Percentiles rank a stretch among this genome's conserved stretches.
phyloP scores from a whole-genome alignment of 768 basidiomycete genomes.

The Glaciozyma antarctica region DNA sequence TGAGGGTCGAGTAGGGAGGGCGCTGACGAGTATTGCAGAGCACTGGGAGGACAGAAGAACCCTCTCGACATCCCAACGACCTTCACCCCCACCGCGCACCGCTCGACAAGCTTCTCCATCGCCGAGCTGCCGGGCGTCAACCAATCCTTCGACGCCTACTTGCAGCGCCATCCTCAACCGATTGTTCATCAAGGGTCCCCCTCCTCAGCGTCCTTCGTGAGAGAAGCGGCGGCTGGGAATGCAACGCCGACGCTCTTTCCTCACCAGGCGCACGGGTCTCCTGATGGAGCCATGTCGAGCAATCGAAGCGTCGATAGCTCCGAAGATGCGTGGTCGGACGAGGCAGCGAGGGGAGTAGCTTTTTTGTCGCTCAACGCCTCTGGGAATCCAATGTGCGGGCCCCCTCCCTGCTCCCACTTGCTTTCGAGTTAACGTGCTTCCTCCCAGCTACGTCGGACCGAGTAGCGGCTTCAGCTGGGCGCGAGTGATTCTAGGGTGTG shows the following conservation, averaged over 20 bases:
- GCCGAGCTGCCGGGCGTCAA: too few relatives aligned
- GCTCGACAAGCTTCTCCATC: background rate
- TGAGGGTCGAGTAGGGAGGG: too few relatives aligned
- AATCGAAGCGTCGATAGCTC: background rate
- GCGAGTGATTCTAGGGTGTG: constrained; percentile 3
- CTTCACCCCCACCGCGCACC: background rate
- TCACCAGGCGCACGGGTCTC: background rate
- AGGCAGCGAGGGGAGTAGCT: constrained; percentile 16
- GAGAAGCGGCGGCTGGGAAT: too few relatives aligned
- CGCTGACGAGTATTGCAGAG: too few relatives aligned
- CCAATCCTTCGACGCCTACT: background rate
- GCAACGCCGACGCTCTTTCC: too few relatives aligned
- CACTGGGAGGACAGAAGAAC: background rate
- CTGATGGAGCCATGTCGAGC: background rate
- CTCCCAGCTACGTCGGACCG: constrained; percentile 12
- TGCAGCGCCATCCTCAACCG: too few relatives aligned
- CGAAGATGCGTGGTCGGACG: background rate
- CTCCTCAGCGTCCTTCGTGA: too few relatives aligned
- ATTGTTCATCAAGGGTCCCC: background rate
- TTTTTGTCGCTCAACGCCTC: constrained; percentile 9
- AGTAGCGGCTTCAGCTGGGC: constrained; percentile 22
- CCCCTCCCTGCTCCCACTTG: background rate
- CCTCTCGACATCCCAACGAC: too few relatives aligned
- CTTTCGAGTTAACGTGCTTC: background rate
- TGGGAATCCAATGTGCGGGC: constrained; percentile 15